Evolutionary conservation across 1,284 basidiomycete genomes (phyloP).

Genomic region (Marasmius sp.): DNA sequence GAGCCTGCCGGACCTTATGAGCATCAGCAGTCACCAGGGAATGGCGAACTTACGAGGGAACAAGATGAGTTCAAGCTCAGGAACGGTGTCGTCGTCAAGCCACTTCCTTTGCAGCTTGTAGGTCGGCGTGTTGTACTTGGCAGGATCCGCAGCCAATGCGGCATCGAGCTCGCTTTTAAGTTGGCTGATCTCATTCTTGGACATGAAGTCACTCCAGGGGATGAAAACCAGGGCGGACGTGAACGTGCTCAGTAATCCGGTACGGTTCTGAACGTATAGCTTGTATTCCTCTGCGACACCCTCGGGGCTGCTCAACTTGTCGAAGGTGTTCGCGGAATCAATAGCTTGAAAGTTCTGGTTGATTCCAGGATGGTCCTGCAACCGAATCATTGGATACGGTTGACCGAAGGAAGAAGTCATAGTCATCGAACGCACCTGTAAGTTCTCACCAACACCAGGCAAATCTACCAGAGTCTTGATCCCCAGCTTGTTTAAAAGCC

Average conservation of each 20-base stretch:
- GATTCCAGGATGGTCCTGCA: background rate
- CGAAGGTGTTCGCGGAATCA: background rate
- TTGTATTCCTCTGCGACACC: background rate
- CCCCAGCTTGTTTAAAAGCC: background rate
- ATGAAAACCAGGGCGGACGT: background rate
- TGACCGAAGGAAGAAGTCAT: background rate
- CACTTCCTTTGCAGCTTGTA: background rate
- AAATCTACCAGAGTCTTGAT: background rate
- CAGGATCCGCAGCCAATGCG: background rate
- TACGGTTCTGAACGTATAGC: background rate
- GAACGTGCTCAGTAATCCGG: background rate
- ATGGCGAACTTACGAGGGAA: background rate
- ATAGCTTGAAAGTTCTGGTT: background rate
- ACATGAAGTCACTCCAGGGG: background rate
- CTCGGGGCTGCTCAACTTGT: background rate
- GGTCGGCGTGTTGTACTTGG: background rate
- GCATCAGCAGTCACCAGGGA: background rate
- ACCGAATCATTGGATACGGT: background rate
- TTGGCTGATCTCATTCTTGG: background rate
- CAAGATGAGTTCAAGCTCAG: background rate
- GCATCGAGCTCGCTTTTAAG: background rate
- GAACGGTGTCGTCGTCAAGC: background rate
- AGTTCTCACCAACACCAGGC: background rate
- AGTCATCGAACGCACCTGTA: background rate
- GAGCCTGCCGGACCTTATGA: background rate